Percentiles rank a stretch among this genome's conserved stretches.
These are phyloP conservation scores for Rhamnella rubrinervis DNA, from an alignment of 331 rosid species.

Conservation along the genomic window DNA sequence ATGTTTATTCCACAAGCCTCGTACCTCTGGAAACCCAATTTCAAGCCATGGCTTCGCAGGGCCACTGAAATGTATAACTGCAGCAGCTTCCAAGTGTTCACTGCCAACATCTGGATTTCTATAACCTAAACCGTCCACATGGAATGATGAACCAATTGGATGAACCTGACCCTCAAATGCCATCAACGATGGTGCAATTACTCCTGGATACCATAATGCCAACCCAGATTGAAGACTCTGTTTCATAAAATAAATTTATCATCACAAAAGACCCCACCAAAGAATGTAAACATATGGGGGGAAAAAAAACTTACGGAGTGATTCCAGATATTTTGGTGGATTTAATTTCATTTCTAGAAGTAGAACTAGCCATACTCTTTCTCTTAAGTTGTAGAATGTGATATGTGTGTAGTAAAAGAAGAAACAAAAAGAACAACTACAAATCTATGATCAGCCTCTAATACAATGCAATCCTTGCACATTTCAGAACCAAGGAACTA, in stretches of 20 bases:
- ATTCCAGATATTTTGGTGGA: not conserved
- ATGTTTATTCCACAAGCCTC: slow-evolving; percentile 68
- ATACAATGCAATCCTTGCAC: no score
- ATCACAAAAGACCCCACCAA: not conserved
- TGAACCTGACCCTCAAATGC: slow-evolving; percentile 81
- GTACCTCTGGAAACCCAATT: slow-evolving; percentile 70
- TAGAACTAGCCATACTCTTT: not conserved
- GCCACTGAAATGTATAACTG: slow-evolving; percentile 84
- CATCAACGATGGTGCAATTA: slow-evolving; percentile 66
- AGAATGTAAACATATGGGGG: no score
- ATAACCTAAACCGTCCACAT: slow-evolving; percentile 63
- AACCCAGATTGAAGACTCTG: slow-evolving; percentile 68
- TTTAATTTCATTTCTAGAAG: not conserved
- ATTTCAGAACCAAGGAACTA: no score
- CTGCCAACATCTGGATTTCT: slow-evolving; percentile 31
- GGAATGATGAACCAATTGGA: slow-evolving; percentile 67
- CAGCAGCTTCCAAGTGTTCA: slow-evolving; percentile 53
- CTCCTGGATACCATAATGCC: slow-evolving; percentile 72
- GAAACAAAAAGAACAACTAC: no score
- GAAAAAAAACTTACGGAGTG: not conserved
- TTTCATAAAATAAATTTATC: not conserved
- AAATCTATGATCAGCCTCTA: no score
- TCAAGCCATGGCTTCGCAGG: slow-evolving; percentile 99
- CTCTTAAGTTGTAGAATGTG: no score
- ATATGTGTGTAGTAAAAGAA: no score